Evolutionary conservation across 2,329 filamentous ascomycete genomes (phyloP).

Genomic region (Curvularia sp.): DNA sequence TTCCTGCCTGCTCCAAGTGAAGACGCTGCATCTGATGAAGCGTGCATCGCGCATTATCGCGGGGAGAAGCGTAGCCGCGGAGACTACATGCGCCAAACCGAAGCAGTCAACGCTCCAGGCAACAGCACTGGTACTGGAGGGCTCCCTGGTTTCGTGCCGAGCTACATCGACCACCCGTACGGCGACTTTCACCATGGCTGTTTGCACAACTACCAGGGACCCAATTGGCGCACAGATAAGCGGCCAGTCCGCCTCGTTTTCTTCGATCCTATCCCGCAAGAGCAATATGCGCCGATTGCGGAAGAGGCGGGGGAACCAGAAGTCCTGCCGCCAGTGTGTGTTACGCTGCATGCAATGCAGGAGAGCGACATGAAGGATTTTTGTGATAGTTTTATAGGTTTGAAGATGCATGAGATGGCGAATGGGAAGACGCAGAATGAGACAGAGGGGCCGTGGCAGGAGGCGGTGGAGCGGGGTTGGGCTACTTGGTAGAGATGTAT

Average conservation of each 20-base stretch:
- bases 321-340: background rate
- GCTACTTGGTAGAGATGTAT: background rate
- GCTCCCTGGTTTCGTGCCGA: background rate
- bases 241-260: background rate
- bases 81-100: constrained; percentile 3
- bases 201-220: background rate
- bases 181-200: background rate
- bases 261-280: background rate
- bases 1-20: background rate
- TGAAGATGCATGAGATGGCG: background rate
- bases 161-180: background rate
- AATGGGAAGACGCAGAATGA: constrained; percentile 1
- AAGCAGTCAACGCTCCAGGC: background rate
- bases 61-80: constrained; percentile 2
- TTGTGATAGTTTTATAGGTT: background rate
- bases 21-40: background rate
- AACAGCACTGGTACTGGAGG: background rate
- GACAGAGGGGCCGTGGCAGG: constrained; percentile 1
- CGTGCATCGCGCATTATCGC: constrained; percentile 3
- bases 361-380: background rate
- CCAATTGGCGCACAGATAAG: background rate
- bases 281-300: background rate
- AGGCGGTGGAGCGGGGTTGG: constrained; percentile 6
- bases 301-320: background rate
- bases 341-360: background rate